A percentile compares a stretch with the other conserved stretches of the same genome.
Conservation (phyloP, 140 eudicot species). For the Erigeron philadelphicus region DNA sequence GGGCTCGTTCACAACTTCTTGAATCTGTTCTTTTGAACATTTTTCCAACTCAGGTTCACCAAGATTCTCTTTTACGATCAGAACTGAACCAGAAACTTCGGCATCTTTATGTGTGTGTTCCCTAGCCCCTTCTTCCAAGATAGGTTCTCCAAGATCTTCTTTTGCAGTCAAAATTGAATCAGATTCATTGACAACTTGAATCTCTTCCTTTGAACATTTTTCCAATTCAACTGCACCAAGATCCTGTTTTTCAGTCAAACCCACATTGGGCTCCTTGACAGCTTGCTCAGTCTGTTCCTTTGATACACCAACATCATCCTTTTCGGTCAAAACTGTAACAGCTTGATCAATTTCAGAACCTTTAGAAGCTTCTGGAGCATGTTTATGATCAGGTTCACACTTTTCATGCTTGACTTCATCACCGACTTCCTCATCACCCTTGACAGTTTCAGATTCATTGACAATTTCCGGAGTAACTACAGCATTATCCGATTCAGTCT, state of each 20-base stretch:
- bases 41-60: conserved; percentile 14
- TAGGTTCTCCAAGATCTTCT: conserved; percentile 9
- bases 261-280: neutral
- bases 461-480: conserved; percentile 12
- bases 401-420: conserved; percentile 19
- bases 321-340: conserved; percentile 14
- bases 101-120: conserved; percentile 15
- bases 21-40: conserved; percentile 15
- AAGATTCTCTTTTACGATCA: conserved; percentile 6
- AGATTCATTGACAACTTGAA: conserved; percentile 21
- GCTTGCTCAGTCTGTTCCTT: conserved; percentile 23
- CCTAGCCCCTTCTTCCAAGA: conserved; percentile 8
- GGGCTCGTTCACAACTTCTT: conserved; percentile 21
- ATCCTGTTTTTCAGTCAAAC: conserved; percentile 12
- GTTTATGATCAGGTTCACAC: neutral
- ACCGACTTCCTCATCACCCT: neutral
- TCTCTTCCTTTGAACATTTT: conserved; percentile 17
- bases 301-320: neutral
- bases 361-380: too few species aligned
- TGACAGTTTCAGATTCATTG: conserved; percentile 12
- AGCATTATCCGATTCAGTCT: conserved; percentile 13
- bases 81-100: neutral
- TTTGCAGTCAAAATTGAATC: conserved; percentile 12
- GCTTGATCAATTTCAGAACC: conserved; percentile 6
- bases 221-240: conserved; percentile 3